Evolutionary conservation across 129 eudicot species (phyloP).

Genomic region (carrot (Daucus carota)): DNA sequence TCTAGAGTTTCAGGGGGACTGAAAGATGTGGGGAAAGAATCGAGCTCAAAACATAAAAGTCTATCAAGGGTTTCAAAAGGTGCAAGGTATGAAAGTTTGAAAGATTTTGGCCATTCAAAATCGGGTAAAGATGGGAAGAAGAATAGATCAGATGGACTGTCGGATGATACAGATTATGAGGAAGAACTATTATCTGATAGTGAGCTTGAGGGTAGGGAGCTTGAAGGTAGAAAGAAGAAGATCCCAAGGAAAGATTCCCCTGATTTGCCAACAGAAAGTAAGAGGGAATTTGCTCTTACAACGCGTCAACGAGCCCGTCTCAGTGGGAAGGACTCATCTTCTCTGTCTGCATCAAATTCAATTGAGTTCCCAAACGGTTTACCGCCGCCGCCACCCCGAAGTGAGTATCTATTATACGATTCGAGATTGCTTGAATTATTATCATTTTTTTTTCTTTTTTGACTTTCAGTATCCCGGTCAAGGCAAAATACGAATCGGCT

Average conservation of each 20-base stretch:
- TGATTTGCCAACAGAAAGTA: conserved; percentile 19
- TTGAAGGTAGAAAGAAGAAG: conserved; percentile 28
- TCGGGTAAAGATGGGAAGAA: conserved; percentile 36
- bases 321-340: conserved; percentile 33
- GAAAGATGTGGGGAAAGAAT: conserved; percentile 52
- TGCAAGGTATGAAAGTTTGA: conserved; percentile 23
- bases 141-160: conserved; percentile 24
- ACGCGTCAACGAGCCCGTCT: conserved; percentile 67
- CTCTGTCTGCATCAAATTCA: conserved; percentile 21
- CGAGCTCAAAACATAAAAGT: conserved; percentile 45
- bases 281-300: conserved; percentile 42
- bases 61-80: conserved; percentile 52
- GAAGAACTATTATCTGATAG: conserved; percentile 34
- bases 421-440: conserved; percentile 1
- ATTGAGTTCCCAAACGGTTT: conserved; percentile 77
- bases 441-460: not conserved
- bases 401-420: conserved; percentile 31
- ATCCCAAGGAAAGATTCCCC: conserved; percentile 21
- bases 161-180: conserved; percentile 52
- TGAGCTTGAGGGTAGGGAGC: conserved; percentile 33
- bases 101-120: conserved; percentile 29
- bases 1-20: conserved; percentile 31
- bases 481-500: not conserved
- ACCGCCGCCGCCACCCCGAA: conserved; percentile 76
- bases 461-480: not conserved